phyloP scores from a whole-genome alignment of 2,329 filamentous ascomycete species.

The Rutstroemia sp. region DNA sequence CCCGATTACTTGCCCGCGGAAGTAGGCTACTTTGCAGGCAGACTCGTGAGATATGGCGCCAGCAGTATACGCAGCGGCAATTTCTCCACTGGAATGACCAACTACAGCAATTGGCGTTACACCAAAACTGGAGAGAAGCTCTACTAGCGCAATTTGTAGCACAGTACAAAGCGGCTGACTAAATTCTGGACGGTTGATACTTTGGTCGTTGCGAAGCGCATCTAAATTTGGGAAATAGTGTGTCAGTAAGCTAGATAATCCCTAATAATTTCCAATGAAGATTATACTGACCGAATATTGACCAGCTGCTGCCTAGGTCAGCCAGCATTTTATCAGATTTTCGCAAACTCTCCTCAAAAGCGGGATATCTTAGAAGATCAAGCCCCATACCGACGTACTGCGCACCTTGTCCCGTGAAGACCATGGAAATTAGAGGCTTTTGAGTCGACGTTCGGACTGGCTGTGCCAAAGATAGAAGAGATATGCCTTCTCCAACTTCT shows the following conservation, averaged over 20 bases:
- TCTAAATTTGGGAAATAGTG: no score
- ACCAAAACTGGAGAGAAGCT: slow-evolving; percentile 29
- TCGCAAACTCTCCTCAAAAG: slow-evolving; percentile 3
- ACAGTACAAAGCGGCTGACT: slow-evolving; percentile 37
- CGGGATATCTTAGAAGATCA: slow-evolving; percentile 5
- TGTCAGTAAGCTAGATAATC: no score
- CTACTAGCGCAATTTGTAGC: slow-evolving; percentile 37
- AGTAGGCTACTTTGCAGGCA: no score
- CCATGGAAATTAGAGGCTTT: slow-evolving; percentile 8
- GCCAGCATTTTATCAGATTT: neutral
- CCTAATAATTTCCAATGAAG: no score
- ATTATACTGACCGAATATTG: neutral
- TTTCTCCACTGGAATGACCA: no score
- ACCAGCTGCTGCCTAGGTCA: neutral
- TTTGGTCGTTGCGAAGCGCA: no score
- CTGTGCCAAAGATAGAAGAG: no score
- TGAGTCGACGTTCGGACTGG: no score
- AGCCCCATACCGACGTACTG: slow-evolving; percentile 22
- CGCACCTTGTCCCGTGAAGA: slow-evolving; percentile 27
- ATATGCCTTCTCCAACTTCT: neutral
- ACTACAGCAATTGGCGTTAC: slow-evolving; percentile 14
- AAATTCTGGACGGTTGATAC: slow-evolving; percentile 13
- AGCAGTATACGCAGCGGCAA: no score
- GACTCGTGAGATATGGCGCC: no score
- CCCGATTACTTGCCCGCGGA: no score